phyloP scores from a whole-genome alignment of 495 filamentous ascomycete species.

The Neurospora pannonica region DNA sequence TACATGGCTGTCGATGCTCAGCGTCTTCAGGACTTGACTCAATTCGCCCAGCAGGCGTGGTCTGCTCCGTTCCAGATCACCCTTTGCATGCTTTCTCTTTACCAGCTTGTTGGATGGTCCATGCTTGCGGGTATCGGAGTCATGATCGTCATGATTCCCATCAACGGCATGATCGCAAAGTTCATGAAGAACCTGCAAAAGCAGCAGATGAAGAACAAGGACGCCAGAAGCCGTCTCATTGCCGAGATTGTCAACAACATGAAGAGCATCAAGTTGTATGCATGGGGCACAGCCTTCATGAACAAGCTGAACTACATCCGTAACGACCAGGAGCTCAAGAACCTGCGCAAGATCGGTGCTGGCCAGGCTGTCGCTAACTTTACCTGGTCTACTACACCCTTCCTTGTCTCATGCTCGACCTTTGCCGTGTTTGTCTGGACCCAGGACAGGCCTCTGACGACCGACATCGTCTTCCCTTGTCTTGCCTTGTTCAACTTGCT shows the following conservation, averaged over 20 bases:
- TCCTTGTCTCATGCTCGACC: slow-evolving; percentile 94
- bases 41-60: slow-evolving; percentile 91
- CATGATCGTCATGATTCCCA: slow-evolving; percentile 96
- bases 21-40: slow-evolving; percentile 85
- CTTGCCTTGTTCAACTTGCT: slow-evolving; percentile 84
- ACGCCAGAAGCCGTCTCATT: slow-evolving; percentile 83
- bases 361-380: slow-evolving; percentile 92
- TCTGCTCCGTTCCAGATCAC: slow-evolving; percentile 94
- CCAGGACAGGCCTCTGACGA: slow-evolving; percentile 69
- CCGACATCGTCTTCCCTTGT: slow-evolving; percentile 91
- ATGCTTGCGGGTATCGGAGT: slow-evolving; percentile 95
- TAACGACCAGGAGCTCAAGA: slow-evolving; percentile 91
- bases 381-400: slow-evolving; percentile 98
- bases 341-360: slow-evolving; percentile 90
- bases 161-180: slow-evolving; percentile 87
- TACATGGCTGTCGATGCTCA: slow-evolving; percentile 98
- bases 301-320: slow-evolving; percentile 90
- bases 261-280: slow-evolving; percentile 98
- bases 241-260: slow-evolving; percentile 99
- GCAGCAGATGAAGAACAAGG: slow-evolving; percentile 98
- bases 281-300: slow-evolving; percentile 95
- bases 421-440: slow-evolving; percentile 92
- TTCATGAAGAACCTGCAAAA: slow-evolving; percentile 94
- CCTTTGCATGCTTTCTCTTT: slow-evolving; percentile 90
- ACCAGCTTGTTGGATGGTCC: slow-evolving; percentile 83